Percentiles rank a stretch among this genome's conserved stretches.
Evolutionary conservation across 306 rosid species (phyloP).

Genomic region (Quercus engelmannii): DNA sequence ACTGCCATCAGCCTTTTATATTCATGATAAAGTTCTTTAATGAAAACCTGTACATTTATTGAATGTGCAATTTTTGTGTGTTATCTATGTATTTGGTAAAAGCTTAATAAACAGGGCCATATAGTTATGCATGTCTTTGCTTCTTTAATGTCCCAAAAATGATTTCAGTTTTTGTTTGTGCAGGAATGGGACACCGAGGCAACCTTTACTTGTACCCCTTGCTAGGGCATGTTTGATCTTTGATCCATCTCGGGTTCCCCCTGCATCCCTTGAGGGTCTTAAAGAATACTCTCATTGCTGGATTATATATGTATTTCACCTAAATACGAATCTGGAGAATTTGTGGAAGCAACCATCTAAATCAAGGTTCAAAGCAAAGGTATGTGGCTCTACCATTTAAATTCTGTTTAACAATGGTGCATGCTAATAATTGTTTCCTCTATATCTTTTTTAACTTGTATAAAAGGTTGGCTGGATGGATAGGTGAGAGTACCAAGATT

Average conservation of each 20-base stretch:
- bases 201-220: conserved; percentile 91
- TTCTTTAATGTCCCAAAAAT: conserved; percentile 11
- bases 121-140: not conserved
- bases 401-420: conserved; percentile 5
- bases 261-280: conserved; percentile 89
- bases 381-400: conserved; percentile 27
- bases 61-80: not conserved
- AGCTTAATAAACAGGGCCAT: not conserved
- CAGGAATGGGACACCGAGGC: conserved; percentile 97
- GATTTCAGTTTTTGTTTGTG: conserved; percentile 19
- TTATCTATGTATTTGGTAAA: not conserved
- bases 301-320: conserved; percentile 86
- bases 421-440: conserved; percentile 11
- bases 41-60: not conserved
- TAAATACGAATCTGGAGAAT: conserved; percentile 85
- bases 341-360: conserved; percentile 79
- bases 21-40: not conserved
- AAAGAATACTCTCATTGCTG: conserved; percentile 89
- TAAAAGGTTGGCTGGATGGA: conserved; percentile 42
- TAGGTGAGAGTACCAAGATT: conserved; percentile 93
- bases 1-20: not conserved
- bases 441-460: conserved; percentile 17
- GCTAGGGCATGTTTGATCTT: conserved; percentile 84
- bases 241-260: conserved; percentile 67
- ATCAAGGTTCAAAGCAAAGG: conserved; percentile 92